Percentiles rank a stretch among this genome's conserved stretches.
phyloP scores from a whole-genome alignment of 345 rosid species.

The Aurinia saxatilis region DNA sequence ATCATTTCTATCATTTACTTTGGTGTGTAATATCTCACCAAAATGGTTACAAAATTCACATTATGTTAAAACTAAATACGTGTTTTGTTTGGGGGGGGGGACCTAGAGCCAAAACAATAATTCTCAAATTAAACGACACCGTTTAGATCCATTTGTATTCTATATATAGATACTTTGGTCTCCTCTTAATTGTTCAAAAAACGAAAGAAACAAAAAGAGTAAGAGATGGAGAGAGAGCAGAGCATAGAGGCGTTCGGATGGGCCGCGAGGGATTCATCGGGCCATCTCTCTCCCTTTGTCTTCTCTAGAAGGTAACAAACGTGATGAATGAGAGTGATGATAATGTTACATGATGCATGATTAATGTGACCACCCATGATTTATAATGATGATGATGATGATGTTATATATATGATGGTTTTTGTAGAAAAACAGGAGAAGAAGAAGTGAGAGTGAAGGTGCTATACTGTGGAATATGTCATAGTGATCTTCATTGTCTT shows the following conservation, averaged over 20 bases:
- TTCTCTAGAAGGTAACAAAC: constrained; percentile 48
- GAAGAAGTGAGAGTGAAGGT: constrained; percentile 56
- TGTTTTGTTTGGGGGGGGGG: neutral
- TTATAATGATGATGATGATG: too few species aligned
- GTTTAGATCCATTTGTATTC: neutral
- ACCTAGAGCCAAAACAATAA: neutral
- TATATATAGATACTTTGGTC: neutral
- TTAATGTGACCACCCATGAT: neutral
- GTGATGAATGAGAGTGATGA: neutral
- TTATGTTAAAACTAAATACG: neutral
- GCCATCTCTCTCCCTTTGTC: constrained; percentile 50
- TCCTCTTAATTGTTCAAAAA: neutral
- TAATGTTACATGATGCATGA: constrained; percentile 9
- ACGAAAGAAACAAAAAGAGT: neutral
- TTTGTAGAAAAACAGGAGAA: constrained; percentile 46
- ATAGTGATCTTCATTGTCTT: constrained; percentile 43
- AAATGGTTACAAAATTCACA: too few species aligned
- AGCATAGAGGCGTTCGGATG: constrained; percentile 39
- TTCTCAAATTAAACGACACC: constrained; percentile 8
- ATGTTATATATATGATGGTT: neutral
- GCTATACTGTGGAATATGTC: constrained; percentile 68
- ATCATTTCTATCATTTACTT: too few species aligned
- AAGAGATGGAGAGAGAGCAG: constrained; percentile 19
- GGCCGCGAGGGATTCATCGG: constrained; percentile 58
- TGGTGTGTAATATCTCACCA: too few species aligned